A percentile compares a stretch with the other conserved stretches of the same genome.
These are phyloP conservation scores for Saccharomycopsis amapae DNA, from an alignment of 805 yeast species.

Conservation along the genomic window DNA sequence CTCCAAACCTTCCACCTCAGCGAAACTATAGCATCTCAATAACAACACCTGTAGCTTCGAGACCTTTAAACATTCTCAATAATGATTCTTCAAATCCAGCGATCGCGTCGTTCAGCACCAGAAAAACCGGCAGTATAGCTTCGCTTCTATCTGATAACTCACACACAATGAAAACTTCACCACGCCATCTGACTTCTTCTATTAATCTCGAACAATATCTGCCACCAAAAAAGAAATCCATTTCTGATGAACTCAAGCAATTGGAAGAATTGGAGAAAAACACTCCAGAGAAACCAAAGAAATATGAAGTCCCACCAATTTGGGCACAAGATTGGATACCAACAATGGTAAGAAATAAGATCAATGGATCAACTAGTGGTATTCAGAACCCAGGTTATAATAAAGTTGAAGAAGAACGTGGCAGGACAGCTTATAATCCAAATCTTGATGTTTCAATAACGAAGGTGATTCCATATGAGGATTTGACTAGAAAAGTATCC, in stretches of 20 bases:
- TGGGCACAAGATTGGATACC: constrained; percentile 81
- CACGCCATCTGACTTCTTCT: not conserved
- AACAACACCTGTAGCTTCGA: too few species aligned
- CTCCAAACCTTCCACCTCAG: too few species aligned
- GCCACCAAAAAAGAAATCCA: not conserved
- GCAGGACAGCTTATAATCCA: constrained; percentile 4
- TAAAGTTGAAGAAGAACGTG: constrained; percentile 6
- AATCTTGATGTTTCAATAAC: constrained; percentile 43
- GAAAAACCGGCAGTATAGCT: constrained; percentile 4
- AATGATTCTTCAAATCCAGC: too few species aligned
- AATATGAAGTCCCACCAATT: constrained; percentile 38
- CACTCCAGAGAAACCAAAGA: constrained; percentile 13
- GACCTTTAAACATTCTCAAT: too few species aligned
- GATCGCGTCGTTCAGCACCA: too few species aligned
- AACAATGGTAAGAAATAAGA: not conserved
- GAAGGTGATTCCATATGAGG: constrained; percentile 73
- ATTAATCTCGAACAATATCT: too few species aligned
- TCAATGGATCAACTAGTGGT: not conserved
- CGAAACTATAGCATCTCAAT: too few species aligned
- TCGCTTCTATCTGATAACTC: constrained; percentile 1
- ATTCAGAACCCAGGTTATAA: not conserved
- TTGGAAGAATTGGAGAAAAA: constrained; percentile 12
- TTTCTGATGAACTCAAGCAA: constrained; percentile 9
- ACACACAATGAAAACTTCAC: too few species aligned
- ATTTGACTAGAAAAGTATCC: constrained; percentile 71